Evolutionary conservation across 2,329 filamentous ascomycete species (phyloP), one percentile per base, ranked within the genome.

Genomic region (Ceratocystis variospora): DNA sequence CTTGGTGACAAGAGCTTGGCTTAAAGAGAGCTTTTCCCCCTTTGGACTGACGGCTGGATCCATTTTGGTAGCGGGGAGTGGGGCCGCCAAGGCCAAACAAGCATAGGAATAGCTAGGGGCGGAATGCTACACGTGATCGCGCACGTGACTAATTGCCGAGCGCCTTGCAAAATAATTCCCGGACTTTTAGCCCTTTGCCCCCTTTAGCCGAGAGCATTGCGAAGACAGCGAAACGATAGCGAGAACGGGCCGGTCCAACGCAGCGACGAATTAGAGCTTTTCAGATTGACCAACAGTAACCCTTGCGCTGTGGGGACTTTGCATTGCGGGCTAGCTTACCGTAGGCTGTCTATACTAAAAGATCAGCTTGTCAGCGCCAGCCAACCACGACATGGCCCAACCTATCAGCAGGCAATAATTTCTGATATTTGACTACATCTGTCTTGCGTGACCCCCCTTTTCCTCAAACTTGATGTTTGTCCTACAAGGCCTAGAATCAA

Each of bases 11-110:
- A 33, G n/a, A 57, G 12, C 53, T 17, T 17, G 53, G 3, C 53
- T 33, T 33, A 57, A 37, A 10, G 53, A 57, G 28, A 57, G 55
- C 55, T 33, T 59, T 37, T 19, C 6, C 28, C 55, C 25, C 28
- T 37, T 59, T 37, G 17, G 55, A n/a, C 55, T 22, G 55, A 31
- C 55, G 8, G 5, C 31, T 37, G 12, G 28, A 5, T 37, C 55
- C 28, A 59, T 15, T 64, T 28, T 2, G n/a, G 41, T 7, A 61
- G 55, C 37, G 55, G 64, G 50, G 28, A 66, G 64, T 63, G 59
- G 64, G 64, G 64, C 64, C 64, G 64, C 59, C 17, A 50, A 28
- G 22, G 15, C 15, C 28, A 28, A 19, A 22, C 45, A 50, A 19
- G 33, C 45, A 50, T n/a, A 28, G 22, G n/a, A 12, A 44, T 25